Conservation (phyloP, 1,139 yeast species). For the Suhomyces wounanorum region DNA sequence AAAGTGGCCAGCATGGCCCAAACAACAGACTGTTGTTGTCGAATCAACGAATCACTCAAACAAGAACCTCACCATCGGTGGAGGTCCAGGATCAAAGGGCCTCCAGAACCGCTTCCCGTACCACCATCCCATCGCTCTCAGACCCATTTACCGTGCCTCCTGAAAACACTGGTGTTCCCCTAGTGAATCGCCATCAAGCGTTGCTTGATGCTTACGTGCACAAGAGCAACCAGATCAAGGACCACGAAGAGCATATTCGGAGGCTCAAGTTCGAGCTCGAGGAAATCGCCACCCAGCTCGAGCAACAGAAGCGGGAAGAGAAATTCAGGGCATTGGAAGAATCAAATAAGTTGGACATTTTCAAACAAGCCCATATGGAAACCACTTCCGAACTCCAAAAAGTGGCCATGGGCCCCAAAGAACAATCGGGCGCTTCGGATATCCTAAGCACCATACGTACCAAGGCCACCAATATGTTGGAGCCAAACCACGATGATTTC, state of each 20-base stretch:
- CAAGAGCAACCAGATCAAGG: conserved; percentile 29
- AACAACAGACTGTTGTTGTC: not conserved
- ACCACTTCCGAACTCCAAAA: conserved; percentile 14
- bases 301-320: conserved; percentile 19
- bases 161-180: not conserved
- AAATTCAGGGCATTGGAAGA: conserved; percentile 12
- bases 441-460: conserved; percentile 1
- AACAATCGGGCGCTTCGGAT: not conserved
- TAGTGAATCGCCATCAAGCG: not conserved
- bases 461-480: conserved; percentile 11
- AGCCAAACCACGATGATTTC: conserved; percentile 11
- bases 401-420: not conserved
- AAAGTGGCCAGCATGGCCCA: not conserved
- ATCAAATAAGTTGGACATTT: conserved; percentile 10
- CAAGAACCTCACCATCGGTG: not conserved
- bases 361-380: conserved; percentile 15
- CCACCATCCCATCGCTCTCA: conserved; percentile 4
- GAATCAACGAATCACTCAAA: not conserved
- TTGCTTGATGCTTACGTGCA: conserved; percentile 20
- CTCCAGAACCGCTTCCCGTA: not conserved
- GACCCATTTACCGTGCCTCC: conserved; percentile 4
- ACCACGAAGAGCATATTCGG: conserved; percentile 27
- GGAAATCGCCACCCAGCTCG: conserved; percentile 27
- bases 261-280: conserved; percentile 30
- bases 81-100: not conserved